Evolutionary conservation across 345 rosid species (phyloP).

Genomic region (Stellera chamaejasme): DNA sequence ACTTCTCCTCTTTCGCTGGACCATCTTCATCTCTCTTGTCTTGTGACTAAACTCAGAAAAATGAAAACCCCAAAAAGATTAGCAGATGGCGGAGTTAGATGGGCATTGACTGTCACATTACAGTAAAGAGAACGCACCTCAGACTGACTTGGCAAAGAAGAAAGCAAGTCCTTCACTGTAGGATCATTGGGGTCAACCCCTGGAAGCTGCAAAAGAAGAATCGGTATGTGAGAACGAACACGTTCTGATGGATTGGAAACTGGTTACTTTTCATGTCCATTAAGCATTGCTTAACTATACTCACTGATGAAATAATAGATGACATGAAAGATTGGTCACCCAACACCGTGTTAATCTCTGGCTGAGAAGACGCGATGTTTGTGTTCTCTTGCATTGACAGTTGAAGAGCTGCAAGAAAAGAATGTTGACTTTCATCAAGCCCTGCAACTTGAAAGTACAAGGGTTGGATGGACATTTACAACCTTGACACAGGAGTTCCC

Average conservation of each 20-base stretch:
- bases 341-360: slow-evolving; percentile 37
- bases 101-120: not conserved
- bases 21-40: slow-evolving; percentile 40
- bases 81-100: not conserved
- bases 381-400: slow-evolving; percentile 50
- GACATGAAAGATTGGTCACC: slow-evolving; percentile 76
- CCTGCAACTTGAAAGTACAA: not conserved
- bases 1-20: slow-evolving; percentile 31
- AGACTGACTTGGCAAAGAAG: slow-evolving; percentile 53
- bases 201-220: slow-evolving; percentile 47
- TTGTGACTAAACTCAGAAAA: slow-evolving; percentile 12
- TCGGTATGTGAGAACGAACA: slow-evolving; percentile 1
- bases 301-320: slow-evolving; percentile 65
- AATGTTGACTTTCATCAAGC: not conserved
- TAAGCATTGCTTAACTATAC: slow-evolving; percentile 11
- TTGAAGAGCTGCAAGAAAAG: slow-evolving; percentile 53
- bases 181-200: slow-evolving; percentile 85
- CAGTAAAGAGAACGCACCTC: slow-evolving; percentile 34
- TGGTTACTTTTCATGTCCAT: not conserved
- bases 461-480: not conserved
- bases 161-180: slow-evolving; percentile 57
- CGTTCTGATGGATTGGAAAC: slow-evolving; percentile 4
- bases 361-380: slow-evolving; percentile 24
- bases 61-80: not conserved
- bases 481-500: not conserved